Evolutionary conservation across 495 filamentous ascomycete genomes (phyloP).

Genomic region (Sporormia fimetaria): DNA sequence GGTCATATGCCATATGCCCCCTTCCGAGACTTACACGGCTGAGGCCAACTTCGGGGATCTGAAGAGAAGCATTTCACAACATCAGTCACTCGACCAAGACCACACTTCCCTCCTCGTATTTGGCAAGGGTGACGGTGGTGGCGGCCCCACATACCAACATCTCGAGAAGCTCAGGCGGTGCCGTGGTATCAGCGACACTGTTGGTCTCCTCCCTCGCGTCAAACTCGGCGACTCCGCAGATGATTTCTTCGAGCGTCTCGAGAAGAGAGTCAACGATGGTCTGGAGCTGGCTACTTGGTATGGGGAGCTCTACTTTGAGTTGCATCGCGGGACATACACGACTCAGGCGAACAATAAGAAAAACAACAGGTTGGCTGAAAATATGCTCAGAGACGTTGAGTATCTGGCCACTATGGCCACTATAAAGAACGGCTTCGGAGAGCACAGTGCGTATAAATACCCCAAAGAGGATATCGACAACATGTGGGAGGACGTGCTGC

Average conservation of each 20-base stretch:
- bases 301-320: constrained; percentile 93
- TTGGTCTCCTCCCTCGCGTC: constrained; percentile 71
- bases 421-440: constrained; percentile 42
- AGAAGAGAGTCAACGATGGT: constrained; percentile 58
- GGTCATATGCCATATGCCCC: constrained; percentile 94
- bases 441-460: constrained; percentile 53
- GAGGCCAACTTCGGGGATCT: constrained; percentile 93
- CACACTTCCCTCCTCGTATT: constrained; percentile 80
- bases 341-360: constrained; percentile 95
- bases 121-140: constrained; percentile 92
- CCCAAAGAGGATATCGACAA: constrained; percentile 83
- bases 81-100: constrained; percentile 91
- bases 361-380: constrained; percentile 79
- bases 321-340: constrained; percentile 93
- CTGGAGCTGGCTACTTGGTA: constrained; percentile 90
- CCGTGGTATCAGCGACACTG: constrained; percentile 80
- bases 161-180: constrained; percentile 92
- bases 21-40: constrained; percentile 88
- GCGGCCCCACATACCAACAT: constrained; percentile 86
- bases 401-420: constrained; percentile 79
- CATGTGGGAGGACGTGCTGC: constrained; percentile 79
- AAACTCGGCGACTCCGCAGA: constrained; percentile 91
- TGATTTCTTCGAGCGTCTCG: constrained; percentile 80
- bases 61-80: constrained; percentile 76
- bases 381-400: constrained; percentile 76